Evolutionary conservation across 345 rosid species (phyloP).

Genomic region (Anacardium occidentale): DNA sequence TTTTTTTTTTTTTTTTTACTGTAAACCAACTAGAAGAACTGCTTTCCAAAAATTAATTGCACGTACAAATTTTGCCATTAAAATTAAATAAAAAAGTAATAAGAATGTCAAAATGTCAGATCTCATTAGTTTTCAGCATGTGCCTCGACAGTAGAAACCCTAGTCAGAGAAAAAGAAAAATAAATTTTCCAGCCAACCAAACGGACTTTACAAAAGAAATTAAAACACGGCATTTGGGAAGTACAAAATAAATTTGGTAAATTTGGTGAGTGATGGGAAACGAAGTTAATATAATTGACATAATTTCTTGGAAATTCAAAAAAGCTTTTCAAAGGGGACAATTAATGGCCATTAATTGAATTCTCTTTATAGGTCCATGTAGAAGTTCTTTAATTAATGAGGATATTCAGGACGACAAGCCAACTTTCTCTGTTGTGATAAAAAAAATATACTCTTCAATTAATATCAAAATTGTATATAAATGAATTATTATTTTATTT

Average conservation of each 20-base stretch:
- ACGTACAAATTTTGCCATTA: neutral
- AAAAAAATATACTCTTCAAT: neutral
- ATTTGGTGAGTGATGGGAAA: neutral
- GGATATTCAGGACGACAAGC: neutral
- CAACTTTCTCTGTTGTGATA: neutral
- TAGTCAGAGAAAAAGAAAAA: neutral
- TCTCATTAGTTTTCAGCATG: neutral
- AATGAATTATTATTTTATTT: too few relatives aligned
- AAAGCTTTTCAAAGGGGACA: constrained; percentile 23
- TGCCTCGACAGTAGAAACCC: neutral
- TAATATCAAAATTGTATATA: too few relatives aligned
- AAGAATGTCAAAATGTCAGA: neutral
- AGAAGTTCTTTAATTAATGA: neutral
- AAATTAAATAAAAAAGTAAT: neutral
- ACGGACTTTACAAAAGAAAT: neutral
- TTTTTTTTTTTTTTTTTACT: too few relatives aligned
- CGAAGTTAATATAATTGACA: neutral
- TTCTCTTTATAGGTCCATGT: constrained; percentile 5
- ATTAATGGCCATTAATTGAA: constrained; percentile 12
- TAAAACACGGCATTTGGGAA: neutral
- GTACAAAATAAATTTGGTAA: neutral
- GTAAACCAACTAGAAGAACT: neutral
- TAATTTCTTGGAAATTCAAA: neutral
- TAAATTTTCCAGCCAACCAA: neutral
- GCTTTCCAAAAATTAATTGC: constrained; percentile 13